phyloP scores from a whole-genome alignment of 306 rosid species.

The Hippophae gyantsensis region DNA sequence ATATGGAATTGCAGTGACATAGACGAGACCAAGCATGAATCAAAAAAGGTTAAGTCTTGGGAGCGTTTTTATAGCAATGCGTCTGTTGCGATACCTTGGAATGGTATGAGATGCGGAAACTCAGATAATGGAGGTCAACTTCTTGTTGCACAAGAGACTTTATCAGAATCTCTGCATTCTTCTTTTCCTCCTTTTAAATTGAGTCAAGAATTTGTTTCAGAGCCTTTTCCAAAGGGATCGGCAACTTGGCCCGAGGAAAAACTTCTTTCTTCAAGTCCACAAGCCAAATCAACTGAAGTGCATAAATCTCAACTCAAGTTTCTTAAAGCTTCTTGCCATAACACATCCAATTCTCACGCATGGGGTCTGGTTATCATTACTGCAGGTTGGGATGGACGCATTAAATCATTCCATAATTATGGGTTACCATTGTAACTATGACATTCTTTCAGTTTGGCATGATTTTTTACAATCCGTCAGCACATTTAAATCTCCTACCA shows the following conservation, averaged over 20 bases:
- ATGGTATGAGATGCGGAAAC: conserved; percentile 43
- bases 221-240: conserved; percentile 74
- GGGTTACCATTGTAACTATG: conserved; percentile 65
- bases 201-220: conserved; percentile 56
- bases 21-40: conserved; percentile 27
- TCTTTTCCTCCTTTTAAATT: conserved; percentile 52
- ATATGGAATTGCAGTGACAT: conserved; percentile 54
- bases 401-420: conserved; percentile 74
- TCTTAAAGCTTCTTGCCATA: conserved; percentile 67
- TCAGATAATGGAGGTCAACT: conserved; percentile 26
- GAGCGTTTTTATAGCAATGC: conserved; percentile 64
- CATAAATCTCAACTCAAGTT: conserved; percentile 69
- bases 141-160: conserved; percentile 26
- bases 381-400: conserved; percentile 92
- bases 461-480: conserved; percentile 14
- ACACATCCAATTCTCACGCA: conserved; percentile 55
- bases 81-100: conserved; percentile 79
- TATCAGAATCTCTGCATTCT: conserved; percentile 27
- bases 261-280: conserved; percentile 58
- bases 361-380: conserved; percentile 97
- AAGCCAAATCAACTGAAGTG: conserved; percentile 32
- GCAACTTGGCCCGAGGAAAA: conserved; percentile 99
- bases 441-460: conserved; percentile 25
- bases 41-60: conserved; percentile 46
- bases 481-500: conserved; percentile 9